Percentiles rank a stretch among this genome's conserved stretches.
phyloP scores from a whole-genome alignment of 2,329 filamentous ascomycete species.

The Endothia cerciana region DNA sequence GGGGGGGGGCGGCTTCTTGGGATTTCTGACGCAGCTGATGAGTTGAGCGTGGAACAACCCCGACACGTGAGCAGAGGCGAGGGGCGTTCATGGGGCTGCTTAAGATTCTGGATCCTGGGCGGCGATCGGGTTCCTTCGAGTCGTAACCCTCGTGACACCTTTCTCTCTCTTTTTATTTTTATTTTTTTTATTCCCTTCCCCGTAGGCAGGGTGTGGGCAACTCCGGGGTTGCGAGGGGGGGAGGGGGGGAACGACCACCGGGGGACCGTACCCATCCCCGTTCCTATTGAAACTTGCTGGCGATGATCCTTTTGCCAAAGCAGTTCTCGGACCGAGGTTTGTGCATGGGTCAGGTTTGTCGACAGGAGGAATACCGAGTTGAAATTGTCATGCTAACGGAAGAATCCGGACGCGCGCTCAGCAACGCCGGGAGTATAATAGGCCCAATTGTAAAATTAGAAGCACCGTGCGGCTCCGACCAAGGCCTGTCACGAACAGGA shows the following conservation, averaged over 20 bases:
- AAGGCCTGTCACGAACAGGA: not conserved
- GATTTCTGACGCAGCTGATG: not conserved
- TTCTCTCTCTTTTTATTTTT: not conserved
- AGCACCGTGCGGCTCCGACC: not conserved
- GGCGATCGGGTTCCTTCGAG: slow-evolving; percentile 1
- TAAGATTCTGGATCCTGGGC: not conserved
- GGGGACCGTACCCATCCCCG: too few species aligned
- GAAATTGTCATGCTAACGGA: not conserved
- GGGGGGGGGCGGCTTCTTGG: too few species aligned
- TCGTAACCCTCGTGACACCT: not conserved
- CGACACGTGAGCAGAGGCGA: not conserved
- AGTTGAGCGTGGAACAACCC: not conserved
- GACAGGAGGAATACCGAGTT: not conserved
- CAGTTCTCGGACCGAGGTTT: too few species aligned
- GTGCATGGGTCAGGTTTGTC: too few species aligned
- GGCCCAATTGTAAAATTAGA: not conserved
- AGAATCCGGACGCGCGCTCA: not conserved
- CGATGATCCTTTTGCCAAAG: too few species aligned
- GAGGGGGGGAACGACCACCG: too few species aligned
- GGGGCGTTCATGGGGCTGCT: not conserved
- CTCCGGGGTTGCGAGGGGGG: not conserved
- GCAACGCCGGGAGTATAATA: not conserved
- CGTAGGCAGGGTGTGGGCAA: not conserved
- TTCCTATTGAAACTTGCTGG: too few species aligned
- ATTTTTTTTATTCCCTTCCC: not conserved